A percentile compares a stretch with the other conserved stretches of the same genome.
phyloP scores from a whole-genome alignment of 768 basidiomycete species.

The Suillus subalutaceus region DNA sequence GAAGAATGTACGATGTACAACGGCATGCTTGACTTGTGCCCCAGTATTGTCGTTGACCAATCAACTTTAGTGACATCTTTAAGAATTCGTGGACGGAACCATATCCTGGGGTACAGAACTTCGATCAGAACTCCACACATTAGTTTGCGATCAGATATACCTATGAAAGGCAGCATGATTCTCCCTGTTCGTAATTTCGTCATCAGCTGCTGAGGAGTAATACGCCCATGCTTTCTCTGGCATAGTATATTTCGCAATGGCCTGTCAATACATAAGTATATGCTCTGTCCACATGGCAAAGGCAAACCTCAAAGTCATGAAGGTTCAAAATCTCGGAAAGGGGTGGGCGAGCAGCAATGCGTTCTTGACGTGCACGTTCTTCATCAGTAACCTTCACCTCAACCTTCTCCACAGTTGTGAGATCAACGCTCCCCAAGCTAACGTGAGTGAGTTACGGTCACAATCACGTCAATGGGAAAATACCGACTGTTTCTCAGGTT shows the following conservation, averaged over 20 bases:
- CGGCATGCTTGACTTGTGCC: slow-evolving; percentile 70
- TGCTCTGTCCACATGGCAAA: neutral
- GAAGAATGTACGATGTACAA: slow-evolving; percentile 62
- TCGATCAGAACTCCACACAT: neutral
- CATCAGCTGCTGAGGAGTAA: slow-evolving; percentile 89
- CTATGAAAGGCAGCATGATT: slow-evolving; percentile 89
- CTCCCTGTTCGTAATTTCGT: slow-evolving; percentile 84
- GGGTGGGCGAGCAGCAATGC: slow-evolving; percentile 63
- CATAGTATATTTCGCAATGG: slow-evolving; percentile 79
- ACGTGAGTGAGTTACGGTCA: neutral
- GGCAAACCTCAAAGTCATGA: slow-evolving; percentile 84
- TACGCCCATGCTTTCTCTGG: slow-evolving; percentile 89
- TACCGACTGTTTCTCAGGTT: slow-evolving; percentile 73
- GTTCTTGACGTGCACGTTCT: slow-evolving; percentile 66
- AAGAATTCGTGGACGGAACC: slow-evolving; percentile 87
- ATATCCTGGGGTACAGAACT: slow-evolving; percentile 48
- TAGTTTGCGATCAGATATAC: slow-evolving; percentile 31
- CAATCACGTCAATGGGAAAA: neutral
- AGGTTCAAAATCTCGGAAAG: slow-evolving; percentile 79
- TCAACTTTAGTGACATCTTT: slow-evolving; percentile 81
- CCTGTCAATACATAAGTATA: slow-evolving; percentile 39
- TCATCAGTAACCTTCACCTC: slow-evolving; percentile 65
- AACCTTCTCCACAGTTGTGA: slow-evolving; percentile 61
- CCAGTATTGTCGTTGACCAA: slow-evolving; percentile 77
- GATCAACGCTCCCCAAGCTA: slow-evolving; percentile 70